Conservation (phyloP, 2,329 filamentous ascomycete species). For the Tympanopsis confertula region DNA sequence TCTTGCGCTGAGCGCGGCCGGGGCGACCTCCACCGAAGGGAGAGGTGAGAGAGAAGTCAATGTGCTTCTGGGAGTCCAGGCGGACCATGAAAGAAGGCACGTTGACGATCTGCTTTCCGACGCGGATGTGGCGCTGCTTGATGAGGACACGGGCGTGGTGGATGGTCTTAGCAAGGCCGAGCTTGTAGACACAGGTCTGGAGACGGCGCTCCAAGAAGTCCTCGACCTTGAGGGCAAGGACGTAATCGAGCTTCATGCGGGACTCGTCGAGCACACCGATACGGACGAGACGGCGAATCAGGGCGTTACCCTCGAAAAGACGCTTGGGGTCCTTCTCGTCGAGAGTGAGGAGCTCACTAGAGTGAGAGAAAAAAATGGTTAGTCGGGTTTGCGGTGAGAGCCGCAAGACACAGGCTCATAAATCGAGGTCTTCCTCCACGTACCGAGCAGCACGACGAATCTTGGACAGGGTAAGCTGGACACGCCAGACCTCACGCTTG, state of each 20-base stretch:
- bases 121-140: slow-evolving; percentile 96
- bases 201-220: slow-evolving; percentile 99
- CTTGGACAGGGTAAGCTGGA: slow-evolving; percentile 98
- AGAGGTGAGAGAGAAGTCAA: slow-evolving; percentile 95
- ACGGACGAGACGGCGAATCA: slow-evolving; percentile 99
- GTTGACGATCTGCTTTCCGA: slow-evolving; percentile 99
- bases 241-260: slow-evolving; percentile 99
- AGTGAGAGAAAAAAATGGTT: slow-evolving; percentile 38
- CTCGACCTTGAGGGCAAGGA: slow-evolving; percentile 96
- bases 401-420: background rate
- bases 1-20: slow-evolving; percentile 98
- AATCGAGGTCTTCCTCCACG: slow-evolving; percentile 15
- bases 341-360: slow-evolving; percentile 80
- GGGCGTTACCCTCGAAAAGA: slow-evolving; percentile 99
- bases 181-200: slow-evolving; percentile 99
- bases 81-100: slow-evolving; percentile 98
- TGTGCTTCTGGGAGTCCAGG: slow-evolving; percentile 99
- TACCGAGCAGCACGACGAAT: slow-evolving; percentile 99
- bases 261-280: slow-evolving; percentile 99
- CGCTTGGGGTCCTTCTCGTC: slow-evolving; percentile 99
- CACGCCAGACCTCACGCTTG: slow-evolving; percentile 99
- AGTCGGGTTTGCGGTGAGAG: slow-evolving; percentile 12
- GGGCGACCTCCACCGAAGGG: slow-evolving; percentile 95
- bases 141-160: slow-evolving; percentile 99
- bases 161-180: slow-evolving; percentile 98